phyloP scores from a whole-genome alignment of 2,329 filamentous ascomycete species.

The Fonsecaea nubica region DNA sequence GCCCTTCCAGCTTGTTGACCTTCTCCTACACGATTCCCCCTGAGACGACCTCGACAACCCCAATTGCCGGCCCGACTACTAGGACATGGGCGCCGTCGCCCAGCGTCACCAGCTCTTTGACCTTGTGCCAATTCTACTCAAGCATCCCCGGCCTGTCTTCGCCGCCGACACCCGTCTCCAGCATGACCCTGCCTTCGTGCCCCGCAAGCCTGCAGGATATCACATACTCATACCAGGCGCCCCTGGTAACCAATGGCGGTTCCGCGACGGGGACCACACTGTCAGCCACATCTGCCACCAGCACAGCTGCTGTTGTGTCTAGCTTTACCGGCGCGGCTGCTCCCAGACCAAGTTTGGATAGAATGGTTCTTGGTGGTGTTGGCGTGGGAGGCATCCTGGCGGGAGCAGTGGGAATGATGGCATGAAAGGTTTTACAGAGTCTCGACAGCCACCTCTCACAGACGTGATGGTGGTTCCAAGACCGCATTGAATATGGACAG shows the following conservation, averaged over 20 bases:
- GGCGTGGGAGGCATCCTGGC: background rate
- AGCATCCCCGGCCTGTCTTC: background rate
- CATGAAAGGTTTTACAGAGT: background rate
- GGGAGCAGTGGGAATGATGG: background rate
- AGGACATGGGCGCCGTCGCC: background rate
- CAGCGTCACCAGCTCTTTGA: background rate
- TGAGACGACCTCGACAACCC: background rate
- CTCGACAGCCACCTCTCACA: too few species aligned
- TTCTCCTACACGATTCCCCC: background rate
- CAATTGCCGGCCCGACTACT: background rate
- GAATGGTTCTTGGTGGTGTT: background rate
- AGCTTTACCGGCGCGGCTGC: slow-evolving; percentile 3
- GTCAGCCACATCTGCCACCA: background rate
- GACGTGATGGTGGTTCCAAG: too few species aligned
- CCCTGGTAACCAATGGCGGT: background rate
- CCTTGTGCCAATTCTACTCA: slow-evolving; percentile 1
- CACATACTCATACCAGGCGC: background rate
- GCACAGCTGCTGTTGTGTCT: background rate
- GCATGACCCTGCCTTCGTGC: background rate
- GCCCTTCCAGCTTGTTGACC: slow-evolving; percentile 1
- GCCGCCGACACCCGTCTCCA: background rate
- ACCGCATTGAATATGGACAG: too few species aligned
- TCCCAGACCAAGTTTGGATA: background rate
- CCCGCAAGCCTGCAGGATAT: background rate
- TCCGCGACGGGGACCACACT: background rate